A percentile compares a stretch with the other conserved stretches of the same genome.
Conservation (phyloP, 345 rosid genomes). For the Trapa incisa region DNA sequence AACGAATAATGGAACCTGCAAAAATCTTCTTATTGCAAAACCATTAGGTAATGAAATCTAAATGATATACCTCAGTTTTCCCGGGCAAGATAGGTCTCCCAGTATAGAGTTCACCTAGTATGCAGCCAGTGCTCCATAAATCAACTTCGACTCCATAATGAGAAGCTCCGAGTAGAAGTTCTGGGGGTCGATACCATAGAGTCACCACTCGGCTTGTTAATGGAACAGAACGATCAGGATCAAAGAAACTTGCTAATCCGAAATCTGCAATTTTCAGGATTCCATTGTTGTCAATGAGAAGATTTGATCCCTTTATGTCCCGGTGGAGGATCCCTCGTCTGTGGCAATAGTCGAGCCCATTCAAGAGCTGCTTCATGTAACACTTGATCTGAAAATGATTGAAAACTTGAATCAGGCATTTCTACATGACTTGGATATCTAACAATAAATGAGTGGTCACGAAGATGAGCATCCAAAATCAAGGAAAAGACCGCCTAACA, state of each 20-base stretch:
- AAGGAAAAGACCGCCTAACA: no score
- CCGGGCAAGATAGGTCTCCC: conserved; percentile 41
- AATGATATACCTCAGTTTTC: conserved; percentile 25
- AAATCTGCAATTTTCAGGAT: conserved; percentile 33
- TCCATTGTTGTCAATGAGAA: conserved; percentile 21
- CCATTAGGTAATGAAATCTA: no score
- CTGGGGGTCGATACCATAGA: conserved; percentile 37
- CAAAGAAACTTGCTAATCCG: conserved; percentile 25
- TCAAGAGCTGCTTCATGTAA: conserved; percentile 30
- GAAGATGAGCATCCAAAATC: no score
- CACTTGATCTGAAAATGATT: conserved; percentile 21
- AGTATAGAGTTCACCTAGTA: conserved; percentile 28
- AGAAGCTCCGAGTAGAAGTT: conserved; percentile 33
- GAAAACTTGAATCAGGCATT: no score
- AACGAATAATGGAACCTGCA: no score
- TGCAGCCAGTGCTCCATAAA: conserved; percentile 35
- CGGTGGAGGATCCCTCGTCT: conserved; percentile 24
- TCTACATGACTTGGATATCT: no score
- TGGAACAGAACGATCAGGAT: conserved; percentile 19
- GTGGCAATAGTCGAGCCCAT: conserved; percentile 32
- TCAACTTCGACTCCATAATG: conserved; percentile 29
- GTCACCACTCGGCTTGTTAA: conserved; percentile 34
- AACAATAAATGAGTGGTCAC: no score
- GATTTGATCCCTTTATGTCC: conserved; percentile 36
- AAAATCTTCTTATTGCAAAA: no score